Conservation (phyloP, 2,329 filamentous ascomycete genomes). For the Mariannaea sp. region DNA sequence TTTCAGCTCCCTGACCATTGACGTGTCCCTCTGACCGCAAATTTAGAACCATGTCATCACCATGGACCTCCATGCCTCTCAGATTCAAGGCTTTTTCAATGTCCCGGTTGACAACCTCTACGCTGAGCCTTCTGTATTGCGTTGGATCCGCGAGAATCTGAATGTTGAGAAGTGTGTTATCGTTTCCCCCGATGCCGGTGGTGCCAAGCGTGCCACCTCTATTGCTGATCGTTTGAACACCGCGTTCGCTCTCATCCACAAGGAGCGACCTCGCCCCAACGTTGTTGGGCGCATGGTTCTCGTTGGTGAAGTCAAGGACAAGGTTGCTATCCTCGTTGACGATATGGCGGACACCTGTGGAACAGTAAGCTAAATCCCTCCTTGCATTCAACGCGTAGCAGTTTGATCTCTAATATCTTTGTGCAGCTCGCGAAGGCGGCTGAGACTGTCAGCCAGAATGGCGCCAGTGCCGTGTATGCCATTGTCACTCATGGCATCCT, state of each 20-base stretch:
- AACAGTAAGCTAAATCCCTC: slow-evolving; percentile 52
- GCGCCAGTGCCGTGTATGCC: slow-evolving; percentile 85
- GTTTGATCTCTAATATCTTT: slow-evolving; percentile 1
- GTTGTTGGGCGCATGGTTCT: slow-evolving; percentile 91
- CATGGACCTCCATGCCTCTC: slow-evolving; percentile 92
- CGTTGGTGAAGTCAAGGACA: slow-evolving; percentile 90
- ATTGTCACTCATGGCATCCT: slow-evolving; percentile 96
- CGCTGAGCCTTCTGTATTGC: slow-evolving; percentile 87
- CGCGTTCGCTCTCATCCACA: slow-evolving; percentile 93
- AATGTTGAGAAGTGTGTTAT: slow-evolving; percentile 85
- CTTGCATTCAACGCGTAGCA: background rate
- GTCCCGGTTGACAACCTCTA: slow-evolving; percentile 79
- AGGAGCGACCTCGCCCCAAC: slow-evolving; percentile 84
- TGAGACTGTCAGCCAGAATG: slow-evolving; percentile 83
- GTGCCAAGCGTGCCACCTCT: slow-evolving; percentile 90
- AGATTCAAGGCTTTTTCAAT: slow-evolving; percentile 97
- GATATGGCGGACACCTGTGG: slow-evolving; percentile 98
- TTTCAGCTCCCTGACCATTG: background rate
- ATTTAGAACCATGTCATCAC: slow-evolving; percentile 70
- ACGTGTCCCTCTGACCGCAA: slow-evolving; percentile 7
- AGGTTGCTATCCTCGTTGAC: slow-evolving; percentile 93
- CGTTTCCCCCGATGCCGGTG: slow-evolving; percentile 92
- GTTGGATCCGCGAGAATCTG: slow-evolving; percentile 89
- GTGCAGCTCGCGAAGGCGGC: slow-evolving; percentile 74
- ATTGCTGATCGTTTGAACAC: slow-evolving; percentile 92